phyloP scores from a whole-genome alignment of 495 filamentous ascomycete genomes.

The Eremomyces bilateralis region DNA sequence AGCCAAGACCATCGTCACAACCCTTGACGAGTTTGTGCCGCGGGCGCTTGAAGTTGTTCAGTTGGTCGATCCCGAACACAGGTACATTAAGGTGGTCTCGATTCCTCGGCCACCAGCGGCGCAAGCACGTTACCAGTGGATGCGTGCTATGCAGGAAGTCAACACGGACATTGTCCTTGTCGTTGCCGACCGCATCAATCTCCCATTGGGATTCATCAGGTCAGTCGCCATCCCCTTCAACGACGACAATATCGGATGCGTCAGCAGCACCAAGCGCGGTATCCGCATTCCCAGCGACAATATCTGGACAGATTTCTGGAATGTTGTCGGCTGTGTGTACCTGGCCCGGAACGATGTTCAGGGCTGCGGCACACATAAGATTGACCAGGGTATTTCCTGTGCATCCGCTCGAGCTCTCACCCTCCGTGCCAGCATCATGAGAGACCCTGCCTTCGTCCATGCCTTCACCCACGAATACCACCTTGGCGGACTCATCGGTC shows the following conservation, averaged over 20 bases:
- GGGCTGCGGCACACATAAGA: constrained; percentile 7
- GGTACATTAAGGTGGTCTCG: background rate
- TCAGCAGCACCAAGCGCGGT: constrained; percentile 8
- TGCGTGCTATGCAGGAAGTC: background rate
- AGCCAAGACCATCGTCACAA: background rate
- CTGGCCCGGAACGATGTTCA: constrained; percentile 10
- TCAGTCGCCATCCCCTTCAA: constrained; percentile 12
- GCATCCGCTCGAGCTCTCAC: constrained; percentile 8
- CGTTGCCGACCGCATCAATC: constrained; percentile 12
- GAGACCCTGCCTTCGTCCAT: constrained; percentile 11
- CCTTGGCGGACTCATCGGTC: constrained; percentile 44
- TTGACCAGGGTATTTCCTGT: constrained; percentile 11
- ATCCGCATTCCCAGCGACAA: background rate
- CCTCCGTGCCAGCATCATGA: constrained; percentile 9
- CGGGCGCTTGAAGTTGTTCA: background rate
- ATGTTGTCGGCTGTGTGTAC: constrained; percentile 11
- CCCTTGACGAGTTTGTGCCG: background rate
- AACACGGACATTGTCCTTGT: constrained; percentile 2
- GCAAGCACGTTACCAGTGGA: background rate
- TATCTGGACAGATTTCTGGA: constrained; percentile 7
- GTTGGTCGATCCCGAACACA: background rate
- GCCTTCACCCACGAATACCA: constrained; percentile 53
- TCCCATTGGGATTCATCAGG: constrained; percentile 9
- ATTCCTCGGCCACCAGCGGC: background rate
- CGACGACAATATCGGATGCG: constrained; percentile 8